Base-by-base conservation (phyloP, 2,329 filamentous ascomycete species). In the Xylaria sp. region DNA sequence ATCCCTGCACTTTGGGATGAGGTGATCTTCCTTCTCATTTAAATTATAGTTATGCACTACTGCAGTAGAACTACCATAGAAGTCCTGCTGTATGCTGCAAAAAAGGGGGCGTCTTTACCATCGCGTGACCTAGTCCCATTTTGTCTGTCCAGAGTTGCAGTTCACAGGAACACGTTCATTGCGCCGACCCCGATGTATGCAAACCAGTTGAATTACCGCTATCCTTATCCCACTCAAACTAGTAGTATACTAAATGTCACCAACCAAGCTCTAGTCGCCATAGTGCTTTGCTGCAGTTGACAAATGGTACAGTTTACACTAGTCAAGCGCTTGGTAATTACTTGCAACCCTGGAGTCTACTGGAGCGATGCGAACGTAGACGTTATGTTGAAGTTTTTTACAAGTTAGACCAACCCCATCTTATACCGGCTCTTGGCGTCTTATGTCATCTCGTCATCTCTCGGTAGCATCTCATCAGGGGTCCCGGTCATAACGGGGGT, bases 391-490 rank as follows among this genome's bases (percentile, higher is more conserved):
- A 34, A 48, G 23, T 23, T 56, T 50, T 60, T 37, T 44, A 20
- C 28, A 9, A 25, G 3, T 32, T 37, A 25, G 20, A 41, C 64
- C 67, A 64, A 54, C 18, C 41, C 32, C 39, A 54, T 62, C 48
- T 54, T 32, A 56, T 18, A 7, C 20, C 28, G 10, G 25, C 34
- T 59, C 60, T 65, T 70, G 56, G 56, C 60, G 18, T 61, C 64
- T 64, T 61, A 70, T 61, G 68, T 70, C 68, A 70, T 59, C 61
- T 37, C 50, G 68, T 70, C 68, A 70, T 59, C 61, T 37, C 50
- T 56, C 66, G 66, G 62, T 51, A 69, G 61, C 61, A 46, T n/a
- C 23, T 32, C 15, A 48, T 6, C 60, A 56, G 56, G 68, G 60
- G 44, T 34, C 50, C 59, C 46, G 25, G 58, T 37, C 52, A 18